phyloP scores from a whole-genome alignment of 2,329 filamentous ascomycete species.

The Ceratocystis lukuohia region DNA sequence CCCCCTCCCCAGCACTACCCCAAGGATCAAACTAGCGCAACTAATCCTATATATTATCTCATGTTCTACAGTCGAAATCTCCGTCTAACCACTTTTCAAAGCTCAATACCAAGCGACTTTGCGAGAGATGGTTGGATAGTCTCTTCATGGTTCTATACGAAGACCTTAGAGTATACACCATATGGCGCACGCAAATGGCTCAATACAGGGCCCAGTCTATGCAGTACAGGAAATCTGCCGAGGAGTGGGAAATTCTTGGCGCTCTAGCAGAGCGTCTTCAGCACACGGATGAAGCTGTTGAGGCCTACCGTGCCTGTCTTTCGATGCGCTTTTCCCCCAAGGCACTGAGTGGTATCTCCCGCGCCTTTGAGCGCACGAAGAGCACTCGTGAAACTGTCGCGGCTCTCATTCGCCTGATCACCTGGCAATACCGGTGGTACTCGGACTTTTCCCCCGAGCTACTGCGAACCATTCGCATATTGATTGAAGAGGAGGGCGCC shows the following conservation, averaged over 20 bases:
- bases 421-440: conserved; percentile 99
- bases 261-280: conserved; percentile 85
- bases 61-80: conserved; percentile 40
- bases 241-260: conserved; percentile 97
- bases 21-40: not conserved
- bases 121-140: conserved; percentile 95
- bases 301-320: conserved; percentile 83
- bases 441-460: conserved; percentile 95
- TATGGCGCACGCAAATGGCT: conserved; percentile 96
- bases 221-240: conserved; percentile 90
- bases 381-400: conserved; percentile 71
- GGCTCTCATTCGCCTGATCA: conserved; percentile 79
- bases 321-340: conserved; percentile 84
- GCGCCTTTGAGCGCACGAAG: conserved; percentile 61
- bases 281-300: conserved; percentile 78
- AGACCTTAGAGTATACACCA: conserved; percentile 94
- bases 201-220: conserved; percentile 88
- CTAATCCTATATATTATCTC: not conserved
- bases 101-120: conserved; percentile 92
- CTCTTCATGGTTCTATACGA: conserved; percentile 99
- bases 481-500: conserved; percentile 95
- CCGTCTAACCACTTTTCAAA: conserved; percentile 67
- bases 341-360: conserved; percentile 73
- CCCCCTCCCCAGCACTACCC: not conserved
- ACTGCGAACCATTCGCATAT: conserved; percentile 70